Evolutionary conservation across 768 basidiomycete genomes (phyloP).

Genomic region (Psilocybe sp.): DNA sequence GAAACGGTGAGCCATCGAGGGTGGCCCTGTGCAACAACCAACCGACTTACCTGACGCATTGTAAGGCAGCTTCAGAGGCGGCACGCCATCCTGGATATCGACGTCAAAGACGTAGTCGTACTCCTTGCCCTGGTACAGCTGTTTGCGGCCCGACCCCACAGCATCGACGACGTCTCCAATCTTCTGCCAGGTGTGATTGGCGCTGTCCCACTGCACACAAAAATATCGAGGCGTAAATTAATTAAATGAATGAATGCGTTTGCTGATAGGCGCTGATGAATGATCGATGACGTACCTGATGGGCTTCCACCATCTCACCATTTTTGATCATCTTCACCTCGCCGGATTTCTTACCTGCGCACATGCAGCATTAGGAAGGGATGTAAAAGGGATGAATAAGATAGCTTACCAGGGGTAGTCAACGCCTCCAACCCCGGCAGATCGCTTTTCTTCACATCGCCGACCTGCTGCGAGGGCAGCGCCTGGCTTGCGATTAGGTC

Average conservation of each 20-base stretch:
- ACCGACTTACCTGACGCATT: slow-evolving; percentile 70
- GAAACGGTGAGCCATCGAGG: background rate
- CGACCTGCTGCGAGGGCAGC: slow-evolving; percentile 82
- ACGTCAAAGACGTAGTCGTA: slow-evolving; percentile 99
- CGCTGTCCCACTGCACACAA: slow-evolving; percentile 73
- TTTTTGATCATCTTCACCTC: slow-evolving; percentile 91
- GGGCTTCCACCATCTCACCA: slow-evolving; percentile 79
- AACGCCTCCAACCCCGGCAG: slow-evolving; percentile 86
- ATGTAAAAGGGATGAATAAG: background rate
- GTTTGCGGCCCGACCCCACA: slow-evolving; percentile 84
- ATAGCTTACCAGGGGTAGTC: slow-evolving; percentile 56
- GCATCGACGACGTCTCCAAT: slow-evolving; percentile 96
- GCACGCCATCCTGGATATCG: slow-evolving; percentile 89
- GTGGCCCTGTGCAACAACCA: slow-evolving; percentile 1
- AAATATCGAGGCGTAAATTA: slow-evolving; percentile 4
- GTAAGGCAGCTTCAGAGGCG: slow-evolving; percentile 91
- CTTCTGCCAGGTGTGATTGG: slow-evolving; percentile 77
- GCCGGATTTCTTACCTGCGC: slow-evolving; percentile 83
- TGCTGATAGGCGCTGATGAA: no score
- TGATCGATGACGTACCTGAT: slow-evolving; percentile 61
- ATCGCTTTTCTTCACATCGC: slow-evolving; percentile 91
- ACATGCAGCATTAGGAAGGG: background rate
- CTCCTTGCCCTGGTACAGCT: slow-evolving; percentile 90
- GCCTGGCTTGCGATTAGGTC: slow-evolving; percentile 74
- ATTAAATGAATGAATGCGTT: background rate